Percentiles rank a stretch among this genome's conserved stretches.
Conservation (phyloP, 441 rosid species). For the Bruguiera hainesii region DNA sequence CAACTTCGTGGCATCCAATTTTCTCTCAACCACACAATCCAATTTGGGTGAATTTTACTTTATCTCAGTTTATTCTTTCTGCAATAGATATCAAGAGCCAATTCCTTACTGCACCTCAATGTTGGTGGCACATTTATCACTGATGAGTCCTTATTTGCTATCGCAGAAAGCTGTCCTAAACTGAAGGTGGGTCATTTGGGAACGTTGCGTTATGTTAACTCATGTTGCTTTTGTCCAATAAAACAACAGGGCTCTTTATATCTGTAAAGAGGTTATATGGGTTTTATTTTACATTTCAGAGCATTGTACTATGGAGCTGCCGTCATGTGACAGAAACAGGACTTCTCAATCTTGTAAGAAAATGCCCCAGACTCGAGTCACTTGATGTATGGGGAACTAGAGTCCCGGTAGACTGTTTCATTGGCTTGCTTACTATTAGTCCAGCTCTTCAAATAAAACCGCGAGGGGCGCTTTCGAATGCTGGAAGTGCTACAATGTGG, state of each 20-base stretch:
- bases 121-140: constrained; percentile 88
- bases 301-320: constrained; percentile 78
- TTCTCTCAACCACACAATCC: neutral
- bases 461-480: constrained; percentile 28
- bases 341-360: constrained; percentile 54
- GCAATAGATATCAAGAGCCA: constrained; percentile 61
- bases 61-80: neutral
- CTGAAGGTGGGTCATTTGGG: constrained; percentile 46
- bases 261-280: too few relatives aligned
- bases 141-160: constrained; percentile 67
- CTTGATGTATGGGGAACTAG: constrained; percentile 86
- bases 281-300: constrained; percentile 33
- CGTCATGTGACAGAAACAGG: constrained; percentile 83
- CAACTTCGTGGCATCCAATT: neutral
- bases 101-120: constrained; percentile 69
- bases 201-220: neutral
- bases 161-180: constrained; percentile 68
- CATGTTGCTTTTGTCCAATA: too few relatives aligned
- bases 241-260: too few relatives aligned
- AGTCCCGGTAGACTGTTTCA: constrained; percentile 62
- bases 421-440: constrained; percentile 51
- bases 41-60: neutral
- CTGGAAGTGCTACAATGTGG: constrained; percentile 28
- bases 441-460: constrained; percentile 83
- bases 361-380: constrained; percentile 66